Evolutionary conservation across 495 filamentous ascomycete genomes (phyloP).

Genomic region (Trichoderma reesei): DNA sequence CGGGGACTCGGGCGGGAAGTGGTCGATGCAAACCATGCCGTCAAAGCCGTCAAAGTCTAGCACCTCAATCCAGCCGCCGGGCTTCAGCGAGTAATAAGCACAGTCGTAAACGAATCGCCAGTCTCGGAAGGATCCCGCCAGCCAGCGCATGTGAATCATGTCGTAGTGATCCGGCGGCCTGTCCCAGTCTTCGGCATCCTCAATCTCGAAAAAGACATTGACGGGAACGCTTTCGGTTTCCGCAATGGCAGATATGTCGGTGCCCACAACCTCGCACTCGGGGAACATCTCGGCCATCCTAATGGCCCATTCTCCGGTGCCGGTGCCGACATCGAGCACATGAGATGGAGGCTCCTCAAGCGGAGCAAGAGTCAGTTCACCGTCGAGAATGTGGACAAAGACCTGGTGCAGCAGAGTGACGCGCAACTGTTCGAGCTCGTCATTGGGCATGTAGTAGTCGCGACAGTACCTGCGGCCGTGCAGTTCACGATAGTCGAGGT

Average conservation of each 20-base stretch:
- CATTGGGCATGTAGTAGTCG: slow-evolving; percentile 67
- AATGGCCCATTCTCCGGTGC: slow-evolving; percentile 66
- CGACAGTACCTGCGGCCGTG: slow-evolving; percentile 60
- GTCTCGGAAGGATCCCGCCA: slow-evolving; percentile 53
- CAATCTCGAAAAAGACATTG: slow-evolving; percentile 63
- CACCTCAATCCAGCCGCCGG: slow-evolving; percentile 58
- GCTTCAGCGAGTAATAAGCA: slow-evolving; percentile 48
- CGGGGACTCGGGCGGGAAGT: slow-evolving; percentile 31
- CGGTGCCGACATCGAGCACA: slow-evolving; percentile 62
- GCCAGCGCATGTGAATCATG: slow-evolving; percentile 53
- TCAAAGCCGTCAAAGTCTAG: slow-evolving; percentile 42
- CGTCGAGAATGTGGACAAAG: slow-evolving; percentile 50
- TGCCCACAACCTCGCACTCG: slow-evolving; percentile 54
- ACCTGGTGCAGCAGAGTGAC: slow-evolving; percentile 58
- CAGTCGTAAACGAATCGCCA: slow-evolving; percentile 54
- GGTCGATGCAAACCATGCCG: slow-evolving; percentile 27
- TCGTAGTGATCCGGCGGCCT: slow-evolving; percentile 49
- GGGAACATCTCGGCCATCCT: slow-evolving; percentile 57
- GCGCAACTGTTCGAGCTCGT: slow-evolving; percentile 63
- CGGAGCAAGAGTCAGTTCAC: slow-evolving; percentile 48
- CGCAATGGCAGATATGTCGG: slow-evolving; percentile 55
- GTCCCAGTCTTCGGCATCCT: slow-evolving; percentile 54
- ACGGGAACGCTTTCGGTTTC: slow-evolving; percentile 40
- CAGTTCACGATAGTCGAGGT: slow-evolving; percentile 48
- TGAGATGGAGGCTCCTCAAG: slow-evolving; percentile 42